Conservation (phyloP, 495 filamentous ascomycete species). For the Usnea hakonensis region DNA sequence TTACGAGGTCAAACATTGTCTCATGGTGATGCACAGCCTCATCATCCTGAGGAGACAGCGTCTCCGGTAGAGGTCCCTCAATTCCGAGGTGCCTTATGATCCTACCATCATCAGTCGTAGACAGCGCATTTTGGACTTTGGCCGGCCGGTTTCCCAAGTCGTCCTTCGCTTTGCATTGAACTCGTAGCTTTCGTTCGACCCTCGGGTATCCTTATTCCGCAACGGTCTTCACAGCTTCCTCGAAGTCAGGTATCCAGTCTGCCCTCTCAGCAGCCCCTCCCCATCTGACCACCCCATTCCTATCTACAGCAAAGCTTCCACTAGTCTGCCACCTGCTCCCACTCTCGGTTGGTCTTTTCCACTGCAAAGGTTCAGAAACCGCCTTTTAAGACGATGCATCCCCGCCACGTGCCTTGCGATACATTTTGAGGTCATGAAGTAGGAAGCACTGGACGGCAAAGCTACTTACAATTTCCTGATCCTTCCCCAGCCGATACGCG, state of each 20-base stretch:
- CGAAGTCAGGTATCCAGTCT: constrained; percentile 45
- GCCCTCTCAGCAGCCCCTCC: constrained; percentile 32
- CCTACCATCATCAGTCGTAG: neutral
- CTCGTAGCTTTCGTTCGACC: neutral
- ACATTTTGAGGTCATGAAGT: neutral
- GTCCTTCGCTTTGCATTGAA: neutral
- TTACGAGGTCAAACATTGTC: neutral
- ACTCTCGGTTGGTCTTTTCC: constrained; percentile 47
- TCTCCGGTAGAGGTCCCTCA: neutral
- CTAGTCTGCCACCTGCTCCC: constrained; percentile 51
- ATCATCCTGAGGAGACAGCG: neutral
- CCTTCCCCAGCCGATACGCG: constrained; percentile 40
- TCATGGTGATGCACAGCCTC: neutral
- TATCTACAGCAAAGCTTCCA: constrained; percentile 49
- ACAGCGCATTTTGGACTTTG: neutral
- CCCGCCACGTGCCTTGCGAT: neutral
- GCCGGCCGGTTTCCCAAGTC: neutral
- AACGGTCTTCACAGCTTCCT: constrained; percentile 35
- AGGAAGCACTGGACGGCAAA: too few species aligned
- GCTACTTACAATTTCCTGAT: constrained; percentile 39
- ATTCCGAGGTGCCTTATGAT: neutral
- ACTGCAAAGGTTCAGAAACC: constrained; percentile 12
- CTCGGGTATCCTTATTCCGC: constrained; percentile 2
- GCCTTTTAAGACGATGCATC: neutral
- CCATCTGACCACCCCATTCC: constrained; percentile 44